Evolutionary conservation across 2,329 filamentous ascomycete species (phyloP).

Genomic region (Arthrobotrys megalospora): DNA sequence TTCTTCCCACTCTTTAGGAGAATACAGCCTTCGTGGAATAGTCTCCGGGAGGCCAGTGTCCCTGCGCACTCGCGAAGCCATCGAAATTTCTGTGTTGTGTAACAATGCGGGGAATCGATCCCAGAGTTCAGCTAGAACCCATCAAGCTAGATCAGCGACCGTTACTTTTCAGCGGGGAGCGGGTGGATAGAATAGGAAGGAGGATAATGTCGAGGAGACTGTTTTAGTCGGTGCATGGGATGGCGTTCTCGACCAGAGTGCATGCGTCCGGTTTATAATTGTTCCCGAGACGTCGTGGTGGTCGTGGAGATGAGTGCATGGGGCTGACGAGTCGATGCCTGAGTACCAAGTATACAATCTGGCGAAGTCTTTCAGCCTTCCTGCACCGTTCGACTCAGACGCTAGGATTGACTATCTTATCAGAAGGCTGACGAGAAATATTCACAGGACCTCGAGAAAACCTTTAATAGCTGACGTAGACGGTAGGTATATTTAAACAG

Average conservation of each 20-base stretch:
- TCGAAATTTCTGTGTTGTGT: constrained; percentile 33
- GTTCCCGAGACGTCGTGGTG: constrained; percentile 1
- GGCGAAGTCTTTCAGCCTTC: constrained; percentile 14
- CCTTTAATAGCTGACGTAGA: neutral
- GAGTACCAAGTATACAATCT: neutral
- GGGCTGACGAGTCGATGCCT: constrained; percentile 1
- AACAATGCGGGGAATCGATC: constrained; percentile 1
- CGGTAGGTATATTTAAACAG: neutral
- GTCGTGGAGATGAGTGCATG: neutral
- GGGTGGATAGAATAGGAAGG: constrained; percentile 45
- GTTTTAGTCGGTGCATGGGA: constrained; percentile 5
- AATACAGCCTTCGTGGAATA: constrained; percentile 37
- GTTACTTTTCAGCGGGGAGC: neutral
- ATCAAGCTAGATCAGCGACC: neutral
- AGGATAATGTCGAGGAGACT: constrained; percentile 20
- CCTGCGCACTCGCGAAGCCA: neutral
- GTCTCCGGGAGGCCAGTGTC: constrained; percentile 4
- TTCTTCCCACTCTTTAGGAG: constrained; percentile 41
- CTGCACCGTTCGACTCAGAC: constrained; percentile 10
- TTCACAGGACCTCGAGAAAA: neutral
- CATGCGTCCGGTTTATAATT: constrained; percentile 3
- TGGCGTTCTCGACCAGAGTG: constrained; percentile 2
- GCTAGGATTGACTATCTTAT: constrained; percentile 1
- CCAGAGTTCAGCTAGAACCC: neutral
- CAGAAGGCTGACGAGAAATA: neutral